Evolutionary conservation across 2,329 filamentous ascomycete genomes (phyloP).

Genomic region (Neonectria faginata): DNA sequence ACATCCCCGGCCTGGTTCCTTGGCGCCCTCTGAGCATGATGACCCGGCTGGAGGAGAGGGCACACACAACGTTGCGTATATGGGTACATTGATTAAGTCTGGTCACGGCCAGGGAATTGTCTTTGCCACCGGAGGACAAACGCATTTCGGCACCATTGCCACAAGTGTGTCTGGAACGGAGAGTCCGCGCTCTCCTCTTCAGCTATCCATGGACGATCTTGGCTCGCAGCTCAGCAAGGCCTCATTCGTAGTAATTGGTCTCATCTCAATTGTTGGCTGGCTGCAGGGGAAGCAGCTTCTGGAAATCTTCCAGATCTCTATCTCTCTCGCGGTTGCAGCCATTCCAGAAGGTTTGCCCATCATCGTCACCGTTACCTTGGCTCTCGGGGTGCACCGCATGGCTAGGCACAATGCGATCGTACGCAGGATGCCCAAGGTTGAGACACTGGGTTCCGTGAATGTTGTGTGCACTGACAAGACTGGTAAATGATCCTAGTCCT

Average conservation of each 20-base stretch:
- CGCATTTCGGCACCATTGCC: conserved; percentile 96
- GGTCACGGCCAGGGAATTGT: conserved; percentile 96
- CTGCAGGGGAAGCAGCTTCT: conserved; percentile 89
- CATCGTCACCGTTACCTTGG: conserved; percentile 96
- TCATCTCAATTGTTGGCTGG: conserved; percentile 92
- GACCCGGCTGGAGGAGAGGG: conserved; percentile 69
- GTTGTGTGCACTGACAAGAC: conserved; percentile 99
- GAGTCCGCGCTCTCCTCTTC: conserved; percentile 91
- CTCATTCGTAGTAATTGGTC: conserved; percentile 91
- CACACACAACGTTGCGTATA: conserved; percentile 93
- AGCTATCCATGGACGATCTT: conserved; percentile 96
- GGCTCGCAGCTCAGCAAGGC: conserved; percentile 97
- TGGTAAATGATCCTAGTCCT: conserved; percentile 58
- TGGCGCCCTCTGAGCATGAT: conserved; percentile 63
- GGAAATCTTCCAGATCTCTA: conserved; percentile 97
- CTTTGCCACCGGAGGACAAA: conserved; percentile 93
- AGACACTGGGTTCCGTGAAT: conserved; percentile 97
- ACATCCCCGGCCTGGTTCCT: conserved; percentile 56
- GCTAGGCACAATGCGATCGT: conserved; percentile 95
- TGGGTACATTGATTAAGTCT: conserved; percentile 95
- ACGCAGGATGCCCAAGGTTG: conserved; percentile 93
- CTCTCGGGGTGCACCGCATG: conserved; percentile 95
- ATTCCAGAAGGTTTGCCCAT: conserved; percentile 97
- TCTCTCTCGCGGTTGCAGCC: conserved; percentile 94
- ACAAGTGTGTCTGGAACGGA: conserved; percentile 95